Evolutionary conservation across 345 rosid species (phyloP).

Genomic region (Nephelium lappaceum): DNA sequence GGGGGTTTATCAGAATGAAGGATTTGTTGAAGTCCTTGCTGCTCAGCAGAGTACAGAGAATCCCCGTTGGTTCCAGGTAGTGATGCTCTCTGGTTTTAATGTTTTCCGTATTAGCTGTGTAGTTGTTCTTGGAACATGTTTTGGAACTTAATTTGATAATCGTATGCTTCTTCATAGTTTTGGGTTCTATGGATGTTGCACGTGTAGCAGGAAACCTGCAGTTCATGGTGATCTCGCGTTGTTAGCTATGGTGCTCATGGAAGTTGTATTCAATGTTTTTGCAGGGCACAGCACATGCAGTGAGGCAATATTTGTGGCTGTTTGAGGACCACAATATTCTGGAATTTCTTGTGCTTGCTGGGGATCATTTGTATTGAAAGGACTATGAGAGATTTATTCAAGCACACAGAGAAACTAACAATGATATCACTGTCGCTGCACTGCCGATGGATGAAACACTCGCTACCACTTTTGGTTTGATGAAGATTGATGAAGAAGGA

Average conservation of each 20-base stretch:
- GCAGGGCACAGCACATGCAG: conserved; percentile 99
- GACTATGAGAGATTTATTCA: conserved; percentile 96
- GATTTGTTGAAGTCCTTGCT: conserved; percentile 98
- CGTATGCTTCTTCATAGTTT: not conserved
- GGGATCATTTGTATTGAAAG: conserved; percentile 96
- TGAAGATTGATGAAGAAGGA: conserved; percentile 99
- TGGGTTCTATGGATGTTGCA: not conserved
- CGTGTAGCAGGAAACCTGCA: not conserved
- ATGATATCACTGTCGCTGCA: conserved; percentile 98
- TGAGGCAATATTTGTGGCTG: conserved; percentile 93
- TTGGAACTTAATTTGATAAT: not conserved
- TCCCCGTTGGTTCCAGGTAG: conserved; percentile 97
- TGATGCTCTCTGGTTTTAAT: not conserved
- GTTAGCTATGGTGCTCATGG: not conserved
- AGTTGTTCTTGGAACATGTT: not conserved
- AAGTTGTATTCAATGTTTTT: not conserved
- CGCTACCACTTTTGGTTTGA: conserved; percentile 89
- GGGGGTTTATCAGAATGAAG: conserved; percentile 98
- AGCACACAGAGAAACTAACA: conserved; percentile 95
- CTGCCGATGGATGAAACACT: conserved; percentile 94
- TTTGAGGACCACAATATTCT: conserved; percentile 96
- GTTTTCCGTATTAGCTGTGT: not conserved
- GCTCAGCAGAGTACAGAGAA: conserved; percentile 99
- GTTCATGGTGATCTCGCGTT: not conserved
- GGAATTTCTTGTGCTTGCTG: conserved; percentile 93